Conservation (phyloP, 2,329 filamentous ascomycete species). For the Verticillium tricorpus region DNA sequence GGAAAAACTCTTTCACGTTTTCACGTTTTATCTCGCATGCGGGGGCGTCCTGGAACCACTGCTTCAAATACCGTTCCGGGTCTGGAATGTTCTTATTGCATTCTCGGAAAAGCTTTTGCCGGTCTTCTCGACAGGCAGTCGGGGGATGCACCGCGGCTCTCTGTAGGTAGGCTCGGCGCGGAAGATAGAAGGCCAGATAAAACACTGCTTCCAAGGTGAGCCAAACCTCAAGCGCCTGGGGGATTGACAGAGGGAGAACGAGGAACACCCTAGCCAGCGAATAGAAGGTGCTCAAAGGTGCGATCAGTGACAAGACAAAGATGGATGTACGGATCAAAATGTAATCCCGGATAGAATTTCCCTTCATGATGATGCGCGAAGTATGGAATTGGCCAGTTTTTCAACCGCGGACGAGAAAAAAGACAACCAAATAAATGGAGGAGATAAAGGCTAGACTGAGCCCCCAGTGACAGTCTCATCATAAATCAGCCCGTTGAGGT, state of each 20-base stretch:
- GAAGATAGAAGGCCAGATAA: conserved; percentile 36
- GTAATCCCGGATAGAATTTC: conserved; percentile 12
- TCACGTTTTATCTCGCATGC: conserved; percentile 55
- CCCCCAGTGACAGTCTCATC: too few species aligned
- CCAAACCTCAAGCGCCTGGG: conserved; percentile 20
- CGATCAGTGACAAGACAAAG: conserved; percentile 40
- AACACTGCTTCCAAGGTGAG: conserved; percentile 37
- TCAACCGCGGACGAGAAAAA: too few species aligned
- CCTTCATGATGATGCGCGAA: not conserved
- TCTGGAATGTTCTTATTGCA: conserved; percentile 52
- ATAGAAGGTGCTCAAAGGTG: conserved; percentile 44
- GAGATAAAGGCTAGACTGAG: too few species aligned
- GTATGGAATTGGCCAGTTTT: too few species aligned
- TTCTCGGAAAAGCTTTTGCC: conserved; percentile 51
- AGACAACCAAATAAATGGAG: too few species aligned
- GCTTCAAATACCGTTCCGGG: conserved; percentile 50
- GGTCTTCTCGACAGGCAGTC: conserved; percentile 37
- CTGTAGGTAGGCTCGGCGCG: conserved; percentile 34
- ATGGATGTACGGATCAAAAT: conserved; percentile 41
- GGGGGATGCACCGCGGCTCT: conserved; percentile 34
- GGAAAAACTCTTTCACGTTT: conserved; percentile 62
- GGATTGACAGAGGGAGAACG: conserved; percentile 20
- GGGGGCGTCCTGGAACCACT: conserved; percentile 63
- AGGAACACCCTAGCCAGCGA: conserved; percentile 24
- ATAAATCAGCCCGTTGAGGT: too few species aligned